These are phyloP conservation scores for Chlamydomonas sp. DNA, from an alignment of 139 green algal species.

Conservation along the genomic window DNA sequence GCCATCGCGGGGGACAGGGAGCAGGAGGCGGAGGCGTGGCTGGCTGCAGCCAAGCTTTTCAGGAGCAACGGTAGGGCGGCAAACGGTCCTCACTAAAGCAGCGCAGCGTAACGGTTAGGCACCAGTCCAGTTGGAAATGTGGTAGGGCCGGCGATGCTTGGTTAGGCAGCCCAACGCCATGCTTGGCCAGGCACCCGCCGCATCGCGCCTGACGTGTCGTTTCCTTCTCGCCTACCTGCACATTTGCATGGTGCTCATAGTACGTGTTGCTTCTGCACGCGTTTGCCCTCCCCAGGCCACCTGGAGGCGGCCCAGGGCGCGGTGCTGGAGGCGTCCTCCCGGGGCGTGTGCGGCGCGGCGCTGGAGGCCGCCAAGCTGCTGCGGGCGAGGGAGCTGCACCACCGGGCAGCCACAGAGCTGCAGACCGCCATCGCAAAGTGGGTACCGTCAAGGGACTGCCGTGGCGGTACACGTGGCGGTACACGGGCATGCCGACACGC, in stretches of 20 bases:
- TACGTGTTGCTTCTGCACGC: not conserved
- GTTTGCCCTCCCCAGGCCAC: slow-evolving; percentile 63
- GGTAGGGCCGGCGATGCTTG: not conserved
- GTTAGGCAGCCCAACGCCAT: not conserved
- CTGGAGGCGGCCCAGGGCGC: slow-evolving; percentile 85
- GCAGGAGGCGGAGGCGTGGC: slow-evolving; percentile 78
- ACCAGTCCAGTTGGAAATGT: not conserved
- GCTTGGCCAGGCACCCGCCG: no score
- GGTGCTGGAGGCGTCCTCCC: slow-evolving; percentile 81
- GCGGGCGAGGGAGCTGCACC: slow-evolving; percentile 76
- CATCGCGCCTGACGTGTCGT: no score
- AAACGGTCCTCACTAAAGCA: no score
- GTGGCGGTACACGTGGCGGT: no score
- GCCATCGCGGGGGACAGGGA: slow-evolving; percentile 55
- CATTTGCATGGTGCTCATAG: not conserved
- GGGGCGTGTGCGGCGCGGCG: slow-evolving; percentile 54
- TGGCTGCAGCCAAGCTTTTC: slow-evolving; percentile 89
- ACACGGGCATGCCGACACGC: no score
- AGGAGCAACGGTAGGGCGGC: slow-evolving; percentile 55
- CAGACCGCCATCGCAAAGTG: slow-evolving; percentile 50
- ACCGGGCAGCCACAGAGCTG: slow-evolving; percentile 74
- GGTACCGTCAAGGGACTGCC: not conserved
- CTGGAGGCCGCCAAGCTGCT: slow-evolving; percentile 90
- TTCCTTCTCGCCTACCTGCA: no score
- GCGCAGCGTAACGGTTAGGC: not conserved